Evolutionary conservation across 768 basidiomycete species (phyloP), one percentile per base, ranked within the genome.

Genomic region (Boletus tylopilopsis): DNA sequence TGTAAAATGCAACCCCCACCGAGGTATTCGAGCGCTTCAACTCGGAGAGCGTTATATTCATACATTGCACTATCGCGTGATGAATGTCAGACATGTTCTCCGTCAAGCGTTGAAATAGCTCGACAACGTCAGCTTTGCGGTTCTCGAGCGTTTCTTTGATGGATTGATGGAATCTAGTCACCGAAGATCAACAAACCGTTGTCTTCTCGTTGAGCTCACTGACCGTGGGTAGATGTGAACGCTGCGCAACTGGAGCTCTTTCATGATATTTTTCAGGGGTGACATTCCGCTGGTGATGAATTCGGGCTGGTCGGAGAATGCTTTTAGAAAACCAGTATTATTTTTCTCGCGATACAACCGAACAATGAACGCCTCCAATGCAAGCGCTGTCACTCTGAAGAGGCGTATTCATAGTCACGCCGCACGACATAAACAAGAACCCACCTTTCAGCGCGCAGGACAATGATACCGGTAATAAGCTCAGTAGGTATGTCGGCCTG

Each of bases 291-390:
- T 90, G 0, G 88, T 94, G 53, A 99, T 96, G 54, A 87, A 82
- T 66, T 98, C 96, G 5, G 95, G 94, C 60, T 97, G 89, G 67
- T 98, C 96, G 2, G 93, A 91, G 63, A 99, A 96, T 0, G 93
- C 96, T 68, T 99, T 98, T 56, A 97, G 73, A 67, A 98, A 99
- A 1, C 95, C 95, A 2, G 74, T 76, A 64, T 78, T 81, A 71
- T 97, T 99, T 71, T 86, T 83, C 68, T 96, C 86, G 35, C 95
- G 81, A 64, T 87, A 97, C 3, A 96, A 72, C 3, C 94, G 82
- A 42, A 94, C 86, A 32, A 97, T 90, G 71, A 98, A 99, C 0
- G 94, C 91, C 64, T 97, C 95, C 40, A 86, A 73, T 22, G 84
- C 88, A 1, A 92, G 76, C 2, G 90, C 79, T 0, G 88, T 90